phyloP scores from a whole-genome alignment of 2,329 filamentous ascomycete species.

The Plectosphaerella cucumerina region DNA sequence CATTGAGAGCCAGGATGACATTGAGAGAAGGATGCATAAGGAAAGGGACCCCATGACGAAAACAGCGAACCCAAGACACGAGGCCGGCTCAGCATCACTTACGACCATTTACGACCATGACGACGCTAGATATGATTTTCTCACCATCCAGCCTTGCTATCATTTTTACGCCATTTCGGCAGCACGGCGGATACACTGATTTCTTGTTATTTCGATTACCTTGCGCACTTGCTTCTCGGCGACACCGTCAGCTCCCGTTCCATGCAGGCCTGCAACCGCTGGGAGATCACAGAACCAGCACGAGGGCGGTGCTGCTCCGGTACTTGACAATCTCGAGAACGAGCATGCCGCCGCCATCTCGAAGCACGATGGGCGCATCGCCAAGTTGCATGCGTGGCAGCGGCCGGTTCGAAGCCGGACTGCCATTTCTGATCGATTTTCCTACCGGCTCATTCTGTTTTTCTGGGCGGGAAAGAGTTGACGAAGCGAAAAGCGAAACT shows the following conservation, averaged over 20 bases:
- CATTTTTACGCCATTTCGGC: background rate
- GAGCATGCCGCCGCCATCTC: background rate
- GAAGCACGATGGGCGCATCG: too few relatives aligned
- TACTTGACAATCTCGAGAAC: background rate
- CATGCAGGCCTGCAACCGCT: background rate
- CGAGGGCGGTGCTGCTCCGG: background rate
- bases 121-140: slow-evolving; percentile 13
- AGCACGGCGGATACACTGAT: background rate
- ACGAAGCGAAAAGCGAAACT: too few relatives aligned
- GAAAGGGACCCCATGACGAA: background rate
- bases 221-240: background rate
- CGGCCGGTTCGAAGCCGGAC: too few relatives aligned
- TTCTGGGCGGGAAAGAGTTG: too few relatives aligned
- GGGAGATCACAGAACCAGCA: background rate
- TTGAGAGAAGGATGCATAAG: too few relatives aligned
- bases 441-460: too few relatives aligned
- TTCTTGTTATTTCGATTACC: background rate
- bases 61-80: background rate
- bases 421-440: too few relatives aligned
- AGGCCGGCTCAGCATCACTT: slow-evolving; percentile 1
- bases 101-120: slow-evolving; percentile 15
- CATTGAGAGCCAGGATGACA: background rate
- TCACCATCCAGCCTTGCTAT: background rate
- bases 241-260: background rate
- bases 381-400: too few relatives aligned